Conservation (phyloP, 1,139 yeast species). For the Diutina rugosa region DNA sequence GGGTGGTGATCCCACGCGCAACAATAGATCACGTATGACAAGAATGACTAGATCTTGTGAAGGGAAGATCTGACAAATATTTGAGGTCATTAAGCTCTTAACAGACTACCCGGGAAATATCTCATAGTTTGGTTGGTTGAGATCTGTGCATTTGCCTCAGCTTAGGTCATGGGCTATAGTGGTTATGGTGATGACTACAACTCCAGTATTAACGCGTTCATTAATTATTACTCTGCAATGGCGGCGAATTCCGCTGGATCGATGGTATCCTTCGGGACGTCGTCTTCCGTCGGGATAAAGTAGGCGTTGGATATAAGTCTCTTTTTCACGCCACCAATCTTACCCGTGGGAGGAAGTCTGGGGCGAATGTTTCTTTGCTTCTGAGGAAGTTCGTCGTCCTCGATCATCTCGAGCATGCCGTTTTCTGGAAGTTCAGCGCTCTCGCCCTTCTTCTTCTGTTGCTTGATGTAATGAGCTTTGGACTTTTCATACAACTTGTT, state of each 20-base stretch:
- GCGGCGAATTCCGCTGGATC: too few relatives aligned
- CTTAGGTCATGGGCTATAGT: neutral
- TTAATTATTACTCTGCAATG: too few relatives aligned
- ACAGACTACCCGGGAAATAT: too few relatives aligned
- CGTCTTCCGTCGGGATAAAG: slow-evolving; percentile 9
- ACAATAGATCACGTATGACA: neutral
- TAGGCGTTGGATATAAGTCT: slow-evolving; percentile 41
- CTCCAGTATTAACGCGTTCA: too few relatives aligned
- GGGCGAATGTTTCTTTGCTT: slow-evolving; percentile 73
- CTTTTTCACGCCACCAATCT: slow-evolving; percentile 61
- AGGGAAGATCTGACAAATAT: too few relatives aligned
- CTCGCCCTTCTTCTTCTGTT: slow-evolving; percentile 41
- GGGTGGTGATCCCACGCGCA: neutral
- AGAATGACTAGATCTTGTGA: neutral
- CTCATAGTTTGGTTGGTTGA: too few relatives aligned
- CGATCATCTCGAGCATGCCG: slow-evolving; percentile 38
- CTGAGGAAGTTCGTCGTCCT: slow-evolving; percentile 74
- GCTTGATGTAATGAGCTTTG: slow-evolving; percentile 31
- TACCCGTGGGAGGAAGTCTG: slow-evolving; percentile 89
- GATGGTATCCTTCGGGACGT: too few relatives aligned
- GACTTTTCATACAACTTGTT: slow-evolving; percentile 38
- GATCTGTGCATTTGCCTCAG: too few relatives aligned
- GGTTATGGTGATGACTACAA: neutral
- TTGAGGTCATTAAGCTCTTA: too few relatives aligned
- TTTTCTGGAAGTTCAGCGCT: slow-evolving; percentile 29